Base-by-base conservation (phyloP, 176 grass and related monocot species). In the Neostapfia colusana region DNA sequence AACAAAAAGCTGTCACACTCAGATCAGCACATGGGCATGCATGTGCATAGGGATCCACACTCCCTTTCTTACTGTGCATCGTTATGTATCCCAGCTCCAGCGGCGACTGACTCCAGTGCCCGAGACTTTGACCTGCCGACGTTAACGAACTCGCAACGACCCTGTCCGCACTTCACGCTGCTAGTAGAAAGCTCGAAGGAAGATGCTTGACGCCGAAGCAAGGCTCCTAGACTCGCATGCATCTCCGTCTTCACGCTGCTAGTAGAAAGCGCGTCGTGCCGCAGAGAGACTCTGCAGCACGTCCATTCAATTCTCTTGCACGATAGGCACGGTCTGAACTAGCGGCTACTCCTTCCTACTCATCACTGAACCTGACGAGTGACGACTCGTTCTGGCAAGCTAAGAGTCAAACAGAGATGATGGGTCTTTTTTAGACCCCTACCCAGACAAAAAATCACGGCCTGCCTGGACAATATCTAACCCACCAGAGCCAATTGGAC, bases 131-230 rank as follows among this genome's bases (percentile, higher is more conserved):
- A 79, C 48, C 4, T 44, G 38, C 46, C 49, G 36, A 35, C 45
- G 67, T 84, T 73, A 76, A 77, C 81, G 16, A 20, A 36, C 20
- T 17, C 21, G 43, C 36, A 31, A 63, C 45, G 27, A 48, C 56
- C 26, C 10, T 13, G 55, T 36, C n/a, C 67, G 38, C 71, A 36
- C 6, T 10, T n/a, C n/a, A 39, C 15, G 15, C 51, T 54, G 3
- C n/a, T 4, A 9, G 16, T 13, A 13, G 61, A 65, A 82, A 74
- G 18, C 1, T 10, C 43, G n/a, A 18, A 57, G 75, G 21, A 58
- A 58, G 27, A 49, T 73, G 75, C 75, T 73, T 85, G 60, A 4
- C 68, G 31, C 65, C 27, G n/a, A 79, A 45, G 83, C 55, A 77
- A 83, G 4, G 51, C 21, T 53, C 21, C 20, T n/a, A 40, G 44